A percentile compares a stretch with the other conserved stretches of the same genome.
phyloP scores from a whole-genome alignment of 805 yeast species.

The Yamadazyma sp. region DNA sequence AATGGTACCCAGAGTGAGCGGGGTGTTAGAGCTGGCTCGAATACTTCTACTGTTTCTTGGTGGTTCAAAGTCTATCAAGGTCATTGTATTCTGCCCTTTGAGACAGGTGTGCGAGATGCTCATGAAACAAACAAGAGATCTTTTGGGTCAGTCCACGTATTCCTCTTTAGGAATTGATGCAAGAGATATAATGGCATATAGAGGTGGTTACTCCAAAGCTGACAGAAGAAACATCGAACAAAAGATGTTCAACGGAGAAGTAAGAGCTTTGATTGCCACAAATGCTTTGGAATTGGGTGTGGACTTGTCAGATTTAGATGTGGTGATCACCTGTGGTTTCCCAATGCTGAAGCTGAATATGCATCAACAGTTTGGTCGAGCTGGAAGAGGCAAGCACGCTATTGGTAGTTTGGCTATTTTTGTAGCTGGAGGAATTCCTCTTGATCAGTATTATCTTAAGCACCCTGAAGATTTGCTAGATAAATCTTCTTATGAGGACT shows the following conservation, averaged over 20 bases:
- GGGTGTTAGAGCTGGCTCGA: constrained; percentile 74
- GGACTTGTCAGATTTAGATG: constrained; percentile 90
- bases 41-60: constrained; percentile 65
- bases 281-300: constrained; percentile 95
- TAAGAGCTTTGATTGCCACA: constrained; percentile 88
- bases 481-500: constrained; percentile 36
- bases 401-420: constrained; percentile 82
- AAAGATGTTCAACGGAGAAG: constrained; percentile 84
- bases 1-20: constrained; percentile 53
- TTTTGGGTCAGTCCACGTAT: constrained; percentile 44
- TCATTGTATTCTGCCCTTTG: constrained; percentile 88
- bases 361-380: constrained; percentile 96
- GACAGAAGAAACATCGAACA: constrained; percentile 87
- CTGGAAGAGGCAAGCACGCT: constrained; percentile 73
- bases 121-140: constrained; percentile 76
- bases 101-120: constrained; percentile 82
- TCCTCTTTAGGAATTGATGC: constrained; percentile 35
- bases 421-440: constrained; percentile 79
- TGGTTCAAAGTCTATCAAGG: constrained; percentile 56
- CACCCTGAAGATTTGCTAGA: constrained; percentile 62
- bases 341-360: constrained; percentile 84
- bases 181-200: constrained; percentile 80
- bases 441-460: constrained; percentile 79
- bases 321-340: constrained; percentile 89
- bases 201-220: constrained; percentile 89